Conservation (phyloP, 371 early-diverging fungal genomes). For the Basidiobolus meristosporus region DNA sequence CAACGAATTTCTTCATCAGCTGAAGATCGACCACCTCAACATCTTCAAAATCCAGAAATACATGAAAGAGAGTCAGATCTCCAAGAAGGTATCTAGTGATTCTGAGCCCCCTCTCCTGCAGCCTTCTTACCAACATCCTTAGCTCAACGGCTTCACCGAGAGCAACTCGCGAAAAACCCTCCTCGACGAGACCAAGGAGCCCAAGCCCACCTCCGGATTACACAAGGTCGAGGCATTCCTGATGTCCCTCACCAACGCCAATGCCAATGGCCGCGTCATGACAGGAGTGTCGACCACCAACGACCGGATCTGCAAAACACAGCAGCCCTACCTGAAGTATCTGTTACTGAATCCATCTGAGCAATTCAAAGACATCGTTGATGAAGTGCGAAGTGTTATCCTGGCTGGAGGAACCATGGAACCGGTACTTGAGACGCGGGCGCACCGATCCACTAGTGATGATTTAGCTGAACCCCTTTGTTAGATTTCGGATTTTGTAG, state of each 20-base stretch:
- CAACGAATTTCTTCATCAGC: slow-evolving; percentile 48
- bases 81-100: slow-evolving; percentile 25
- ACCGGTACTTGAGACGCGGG: slow-evolving; percentile 32
- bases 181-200: no score
- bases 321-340: slow-evolving; percentile 27
- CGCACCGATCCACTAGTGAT: slow-evolving; percentile 5
- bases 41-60: slow-evolving; percentile 61
- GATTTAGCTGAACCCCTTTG: neutral
- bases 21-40: slow-evolving; percentile 67
- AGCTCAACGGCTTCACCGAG: slow-evolving; percentile 3
- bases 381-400: slow-evolving; percentile 64
- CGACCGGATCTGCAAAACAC: neutral
- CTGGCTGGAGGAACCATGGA: slow-evolving; percentile 96
- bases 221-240: slow-evolving; percentile 30
- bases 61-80: slow-evolving; percentile 45
- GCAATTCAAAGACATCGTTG: slow-evolving; percentile 56
- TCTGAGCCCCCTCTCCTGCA: no score
- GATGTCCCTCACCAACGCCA: slow-evolving; percentile 32
- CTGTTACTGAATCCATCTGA: slow-evolving; percentile 74
- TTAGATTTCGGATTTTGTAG: slow-evolving; percentile 12
- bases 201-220: neutral
- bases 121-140: no score
- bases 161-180: slow-evolving; percentile 1
- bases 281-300: slow-evolving; percentile 6
- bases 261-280: slow-evolving; percentile 50